Evolutionary conservation across 1,284 basidiomycete genomes (phyloP), one percentile per base, ranked within the genome.

Genomic region (Ustilago bromivora): DNA sequence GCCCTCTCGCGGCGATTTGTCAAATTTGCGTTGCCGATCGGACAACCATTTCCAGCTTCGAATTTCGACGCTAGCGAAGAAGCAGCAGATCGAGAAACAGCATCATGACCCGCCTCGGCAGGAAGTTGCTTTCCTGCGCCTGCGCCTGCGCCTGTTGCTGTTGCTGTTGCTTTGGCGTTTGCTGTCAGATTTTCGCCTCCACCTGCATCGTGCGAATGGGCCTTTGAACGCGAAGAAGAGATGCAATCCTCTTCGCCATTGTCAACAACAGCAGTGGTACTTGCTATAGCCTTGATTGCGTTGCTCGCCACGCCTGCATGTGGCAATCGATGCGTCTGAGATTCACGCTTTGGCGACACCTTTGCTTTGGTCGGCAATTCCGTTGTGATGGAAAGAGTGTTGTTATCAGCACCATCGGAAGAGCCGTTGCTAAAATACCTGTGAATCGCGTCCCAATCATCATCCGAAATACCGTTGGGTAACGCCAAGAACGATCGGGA

Each of bases 11-110:
- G 68, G 68, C 62, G 53, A 54, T 28, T 41, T 23, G 53, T 41
- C 54, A 54, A 59, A 41, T 57, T 67, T 57, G 61, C 61, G 41
- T 40, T 60, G 70, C 70, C 65, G 70, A 72, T 72, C 70, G 71
- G 57, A 63, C 64, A 57, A 67, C 31, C 35, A 40, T 13, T 34
- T 51, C 57, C 49, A 57, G 6, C 23, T 43, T 38, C 13, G 41
- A 57, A 58, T 38, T 66, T 56, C 38, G 63, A 46, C 32, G 63
- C 56, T 15, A 54, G 12, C 49, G 49, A 51, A 49, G 36, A n/a
- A 51, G 23, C 28, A 36, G 9, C 31, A 31, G 40, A 28, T 28
- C n/a, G 15, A 19, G 6, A 17, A 34, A 11, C 43, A 59, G 49
- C 57, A 38, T 36, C 17, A 40, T 32, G 23, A 32, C 49, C 31